These are phyloP conservation scores for Salvia miltiorrhiza DNA, from an alignment of 257 asterid genomes.

Conservation along the genomic window DNA sequence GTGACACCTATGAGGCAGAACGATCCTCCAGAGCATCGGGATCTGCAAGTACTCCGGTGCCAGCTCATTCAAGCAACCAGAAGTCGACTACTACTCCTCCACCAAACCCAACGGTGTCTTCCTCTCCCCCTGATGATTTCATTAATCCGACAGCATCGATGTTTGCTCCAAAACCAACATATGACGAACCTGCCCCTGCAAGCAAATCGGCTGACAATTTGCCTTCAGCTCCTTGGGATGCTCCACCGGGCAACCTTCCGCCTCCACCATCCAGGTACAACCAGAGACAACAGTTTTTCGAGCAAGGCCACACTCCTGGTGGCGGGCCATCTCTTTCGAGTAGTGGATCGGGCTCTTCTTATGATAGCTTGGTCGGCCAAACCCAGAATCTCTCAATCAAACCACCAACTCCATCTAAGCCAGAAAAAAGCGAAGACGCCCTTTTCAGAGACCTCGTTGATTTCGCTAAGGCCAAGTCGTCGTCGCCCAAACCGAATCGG, in stretches of 20 bases:
- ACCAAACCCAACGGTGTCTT: constrained; percentile 36
- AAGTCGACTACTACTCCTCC: constrained; percentile 28
- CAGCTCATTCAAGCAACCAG: constrained; percentile 42
- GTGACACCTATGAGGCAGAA: constrained; percentile 60
- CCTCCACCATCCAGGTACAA: constrained; percentile 79
- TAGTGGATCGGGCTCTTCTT: constrained; percentile 62
- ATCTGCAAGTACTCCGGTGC: constrained; percentile 36
- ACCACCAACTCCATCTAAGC: constrained; percentile 47
- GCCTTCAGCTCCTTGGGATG: constrained; percentile 63
- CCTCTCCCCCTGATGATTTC: constrained; percentile 61
- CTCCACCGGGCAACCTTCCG: constrained; percentile 44
- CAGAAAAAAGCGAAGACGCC: constrained; percentile 72
- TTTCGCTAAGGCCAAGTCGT: constrained; percentile 89
- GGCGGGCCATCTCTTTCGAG: constrained; percentile 45
- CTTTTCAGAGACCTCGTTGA: constrained; percentile 88
- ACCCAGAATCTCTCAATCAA: constrained; percentile 72
- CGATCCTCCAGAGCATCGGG: constrained; percentile 43
- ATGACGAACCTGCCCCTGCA: constrained; percentile 36
- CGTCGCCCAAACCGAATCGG: constrained; percentile 73
- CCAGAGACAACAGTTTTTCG: constrained; percentile 83
- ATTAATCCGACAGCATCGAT: constrained; percentile 77
- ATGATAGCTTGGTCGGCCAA: constrained; percentile 67
- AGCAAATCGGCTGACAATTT: constrained; percentile 50
- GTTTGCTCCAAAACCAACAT: constrained; percentile 46
- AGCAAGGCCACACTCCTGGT: constrained; percentile 35